Base-by-base conservation (phyloP, 805 yeast genomes). In the Lipomyces orientalis region DNA sequence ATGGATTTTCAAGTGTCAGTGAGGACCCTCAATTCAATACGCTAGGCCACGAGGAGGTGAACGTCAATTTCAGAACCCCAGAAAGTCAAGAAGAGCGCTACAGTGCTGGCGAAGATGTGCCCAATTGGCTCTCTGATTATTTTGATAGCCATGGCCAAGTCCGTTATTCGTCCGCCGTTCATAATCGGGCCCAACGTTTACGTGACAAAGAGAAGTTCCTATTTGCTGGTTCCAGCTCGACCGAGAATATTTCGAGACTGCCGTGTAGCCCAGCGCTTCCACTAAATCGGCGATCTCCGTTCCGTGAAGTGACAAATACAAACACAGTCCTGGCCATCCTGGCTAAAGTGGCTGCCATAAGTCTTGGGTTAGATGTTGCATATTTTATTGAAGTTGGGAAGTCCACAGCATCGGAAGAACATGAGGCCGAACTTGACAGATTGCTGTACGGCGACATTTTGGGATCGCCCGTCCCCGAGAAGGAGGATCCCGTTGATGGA, bases 291-390 rank as follows among this genome's bases (percentile, higher is more conserved):
- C 43, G 54, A 22, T n/a, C 31, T n/a, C 49, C 33, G 6, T 65
- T 31, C 37, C 16, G 57, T 3, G 57, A 43, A n/a, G 29, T 49
- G 16, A 52, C 58, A n/a, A 51, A 49, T 22, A 58, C 61, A 7
- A 7, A 49, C 29, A 37, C 35, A 14, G 60, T 62, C 9, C 61
- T 66, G 19, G 34, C 58, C 8, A 51, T 62, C 39, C 46, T 62
- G 54, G 63, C 66, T 14, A 61, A 54, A 29, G 34, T 66, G 5
- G n/a, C 60, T 9, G 60, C 69, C 7, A 22, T 56, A 25, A 51
- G 35, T 33, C 54, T 62, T 19, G 58, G 46, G 2, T 60, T 58
- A 43, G 66, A 66, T 7, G 34, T 46, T 34, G 66, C 59, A 14
- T 31, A 31, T 54, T 29, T 66, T 12, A 43, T 58, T 2, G 64